These are phyloP conservation scores for Aspergillus panamensis DNA, from an alignment of 495 filamentous ascomycete genomes.

Conservation along the genomic window DNA sequence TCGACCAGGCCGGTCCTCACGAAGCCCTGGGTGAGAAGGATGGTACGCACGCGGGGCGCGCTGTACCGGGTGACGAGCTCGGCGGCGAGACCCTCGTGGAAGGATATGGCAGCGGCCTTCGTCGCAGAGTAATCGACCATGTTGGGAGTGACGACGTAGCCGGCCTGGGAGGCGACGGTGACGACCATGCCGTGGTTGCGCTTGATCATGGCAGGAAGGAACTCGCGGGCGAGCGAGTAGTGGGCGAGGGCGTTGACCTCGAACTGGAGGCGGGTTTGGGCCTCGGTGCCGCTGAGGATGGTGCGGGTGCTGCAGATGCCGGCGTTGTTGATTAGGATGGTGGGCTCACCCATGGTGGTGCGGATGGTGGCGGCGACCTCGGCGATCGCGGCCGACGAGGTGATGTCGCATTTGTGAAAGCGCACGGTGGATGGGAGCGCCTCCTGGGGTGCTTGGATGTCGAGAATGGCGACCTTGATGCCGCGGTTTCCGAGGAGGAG, in stretches of 20 bases:
- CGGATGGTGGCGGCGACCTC: constrained; percentile 48
- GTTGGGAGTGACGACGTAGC: constrained; percentile 56
- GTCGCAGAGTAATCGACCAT: constrained; percentile 66
- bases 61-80: constrained; percentile 59
- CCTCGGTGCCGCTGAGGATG: constrained; percentile 54
- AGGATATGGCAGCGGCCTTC: constrained; percentile 63
- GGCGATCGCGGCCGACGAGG: constrained; percentile 47
- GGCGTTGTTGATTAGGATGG: constrained; percentile 74
- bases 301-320: constrained; percentile 59
- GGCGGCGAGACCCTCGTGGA: constrained; percentile 66
- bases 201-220: constrained; percentile 62
- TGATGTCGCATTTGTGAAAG: constrained; percentile 65
- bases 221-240: constrained; percentile 61
- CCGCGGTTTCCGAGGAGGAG: constrained; percentile 54
- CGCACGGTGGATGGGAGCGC: constrained; percentile 50
- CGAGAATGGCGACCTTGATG: constrained; percentile 65
- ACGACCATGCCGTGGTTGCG: constrained; percentile 71
- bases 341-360: constrained; percentile 57
- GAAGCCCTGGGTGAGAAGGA: constrained; percentile 63
- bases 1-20: constrained; percentile 58
- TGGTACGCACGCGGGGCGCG: constrained; percentile 61
- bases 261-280: constrained; percentile 60
- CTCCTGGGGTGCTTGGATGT: constrained; percentile 59
- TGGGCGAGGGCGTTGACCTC: constrained; percentile 69
- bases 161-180: constrained; percentile 63